Evolutionary conservation across 768 basidiomycete genomes (phyloP), one percentile per base, ranked within the genome.

Genomic region (Tremella fuciformis): DNA sequence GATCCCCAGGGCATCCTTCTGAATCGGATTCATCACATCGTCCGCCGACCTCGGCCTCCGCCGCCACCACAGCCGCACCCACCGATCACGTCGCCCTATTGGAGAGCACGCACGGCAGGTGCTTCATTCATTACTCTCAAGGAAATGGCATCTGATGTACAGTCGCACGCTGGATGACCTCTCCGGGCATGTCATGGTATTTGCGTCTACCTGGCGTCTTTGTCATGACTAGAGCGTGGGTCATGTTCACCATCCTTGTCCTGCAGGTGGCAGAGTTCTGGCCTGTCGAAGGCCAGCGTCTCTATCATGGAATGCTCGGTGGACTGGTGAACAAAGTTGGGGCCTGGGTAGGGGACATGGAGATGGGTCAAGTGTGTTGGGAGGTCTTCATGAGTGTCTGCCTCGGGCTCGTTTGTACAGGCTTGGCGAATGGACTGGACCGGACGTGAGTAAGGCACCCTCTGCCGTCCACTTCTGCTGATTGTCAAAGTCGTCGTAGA

Each of bases 11-110:
- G 62, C 4, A 61, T 74, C 21, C 56, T 74, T 19, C 59, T 74
- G 21, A 74, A 72, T 46, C 63, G 73, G 1, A 71, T 74, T 50
- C 73, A 74, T 39, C 68, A 74, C 53, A 70, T 74, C 42, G 70
- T 74, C 29, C 52, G 66, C 11, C 48, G 73, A 41, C 73, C 73
- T 22, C 48, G 67, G 18, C 53, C 49, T 44, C 68, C 69, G 11
- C 57, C 63, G 11, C 68, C 49, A 15, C 67, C 67, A 1, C 52
- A 53, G 11, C 67, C 66, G 18, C 64, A 69, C 24, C 66, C 65
- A n/a, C 63, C 50, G 11, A 34, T 34, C 11, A 58, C 55, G 15
- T 41, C 62, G 9, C 42, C 53, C 8, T 64, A 65, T 29, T 52
- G 55, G 41, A 49, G 64, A 16, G 16, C 52, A 6, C 53, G 58